phyloP scores from a whole-genome alignment of 306 rosid species.

The Vicia villosa region DNA sequence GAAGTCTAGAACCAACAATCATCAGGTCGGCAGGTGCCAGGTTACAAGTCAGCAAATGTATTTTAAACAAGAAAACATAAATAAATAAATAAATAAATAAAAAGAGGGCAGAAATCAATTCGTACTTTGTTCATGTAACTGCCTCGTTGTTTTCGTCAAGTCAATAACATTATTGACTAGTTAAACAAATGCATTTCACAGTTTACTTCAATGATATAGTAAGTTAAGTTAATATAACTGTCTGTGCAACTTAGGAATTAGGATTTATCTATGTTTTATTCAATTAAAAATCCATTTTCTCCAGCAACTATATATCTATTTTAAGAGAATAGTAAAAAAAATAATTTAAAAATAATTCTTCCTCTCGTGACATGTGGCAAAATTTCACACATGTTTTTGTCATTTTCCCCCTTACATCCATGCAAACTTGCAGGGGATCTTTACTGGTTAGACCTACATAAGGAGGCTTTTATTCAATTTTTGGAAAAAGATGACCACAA shows the following conservation, averaged over 20 bases:
- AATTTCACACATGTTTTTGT: background rate
- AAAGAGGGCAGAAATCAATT: too few relatives aligned
- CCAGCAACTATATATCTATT: background rate
- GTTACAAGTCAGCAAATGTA: background rate
- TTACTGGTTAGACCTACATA: background rate
- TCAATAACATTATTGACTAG: background rate
- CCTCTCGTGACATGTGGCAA: background rate
- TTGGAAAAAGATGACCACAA: slow-evolving; percentile 16
- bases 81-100: too few relatives aligned
- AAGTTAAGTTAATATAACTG: background rate
- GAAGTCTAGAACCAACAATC: too few relatives aligned
- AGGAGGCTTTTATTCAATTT: background rate
- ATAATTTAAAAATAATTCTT: background rate
- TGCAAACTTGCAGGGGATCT: slow-evolving; percentile 6
- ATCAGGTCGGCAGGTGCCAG: background rate
- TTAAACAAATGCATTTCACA: background rate
- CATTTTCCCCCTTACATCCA: background rate
- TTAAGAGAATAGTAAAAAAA: background rate
- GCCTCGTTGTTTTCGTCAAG: background rate
- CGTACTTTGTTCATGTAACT: too few relatives aligned
- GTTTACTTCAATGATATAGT: background rate
- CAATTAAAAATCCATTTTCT: background rate
- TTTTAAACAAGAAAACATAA: background rate
- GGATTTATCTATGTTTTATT: background rate
- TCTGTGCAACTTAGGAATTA: background rate